Conservation (phyloP, 73 alveolate species). For the Symbiodinium natans region DNA sequence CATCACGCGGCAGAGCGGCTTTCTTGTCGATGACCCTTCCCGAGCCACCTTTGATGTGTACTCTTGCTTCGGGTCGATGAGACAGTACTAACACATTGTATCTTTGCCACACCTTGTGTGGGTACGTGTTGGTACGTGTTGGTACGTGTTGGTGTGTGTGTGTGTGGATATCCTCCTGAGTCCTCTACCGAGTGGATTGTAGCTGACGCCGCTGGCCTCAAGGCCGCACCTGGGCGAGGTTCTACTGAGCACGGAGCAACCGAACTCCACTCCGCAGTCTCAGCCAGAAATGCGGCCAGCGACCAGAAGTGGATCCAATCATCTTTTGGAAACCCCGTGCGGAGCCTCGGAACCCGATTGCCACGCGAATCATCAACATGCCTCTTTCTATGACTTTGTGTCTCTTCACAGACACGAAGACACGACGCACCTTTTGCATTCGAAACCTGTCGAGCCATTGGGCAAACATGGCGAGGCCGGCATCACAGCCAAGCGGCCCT, state of each 20-base stretch:
- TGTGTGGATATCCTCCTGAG: background rate
- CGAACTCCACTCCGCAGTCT: background rate
- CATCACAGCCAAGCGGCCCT: conserved; percentile 1
- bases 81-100: no score
- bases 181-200: conserved; percentile 38
- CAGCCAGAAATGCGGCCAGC: background rate
- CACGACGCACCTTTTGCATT: background rate
- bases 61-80: background rate
- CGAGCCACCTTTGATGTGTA: background rate
- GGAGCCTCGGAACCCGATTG: background rate
- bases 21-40: background rate
- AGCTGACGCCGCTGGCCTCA: conserved; percentile 25
- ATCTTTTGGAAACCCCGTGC: conserved; percentile 52
- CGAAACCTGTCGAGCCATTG: background rate
- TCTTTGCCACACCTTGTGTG: no score
- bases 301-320: conserved; percentile 62
- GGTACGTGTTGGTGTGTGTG: no score
- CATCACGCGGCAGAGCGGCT: background rate
- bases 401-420: background rate
- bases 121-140: no score
- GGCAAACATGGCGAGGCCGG: no score
- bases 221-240: conserved; percentile 43
- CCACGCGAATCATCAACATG: background rate
- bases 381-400: no score
- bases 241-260: background rate